Conservation (phyloP, 805 yeast species). For the Cyberlindnera xishuangbannaensis region DNA sequence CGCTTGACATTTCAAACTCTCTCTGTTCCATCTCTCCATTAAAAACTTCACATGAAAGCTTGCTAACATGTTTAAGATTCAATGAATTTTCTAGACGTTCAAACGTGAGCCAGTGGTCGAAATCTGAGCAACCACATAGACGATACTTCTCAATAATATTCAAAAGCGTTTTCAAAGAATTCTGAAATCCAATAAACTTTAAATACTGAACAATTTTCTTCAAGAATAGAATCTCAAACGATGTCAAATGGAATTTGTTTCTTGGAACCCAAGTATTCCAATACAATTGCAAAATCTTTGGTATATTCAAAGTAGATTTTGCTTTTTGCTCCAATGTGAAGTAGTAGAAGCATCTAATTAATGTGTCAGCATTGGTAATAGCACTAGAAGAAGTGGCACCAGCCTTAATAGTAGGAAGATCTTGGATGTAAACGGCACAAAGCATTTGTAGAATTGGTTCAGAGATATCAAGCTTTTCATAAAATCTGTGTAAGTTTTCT, state of each 20-base stretch:
- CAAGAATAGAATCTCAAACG: slow-evolving; percentile 18
- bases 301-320: slow-evolving; percentile 27
- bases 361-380: slow-evolving; percentile 21
- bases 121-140: neutral
- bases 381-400: neutral
- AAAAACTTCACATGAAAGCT: slow-evolving; percentile 4
- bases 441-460: slow-evolving; percentile 22
- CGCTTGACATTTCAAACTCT: slow-evolving; percentile 3
- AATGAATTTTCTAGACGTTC: slow-evolving; percentile 13
- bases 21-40: neutral
- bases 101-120: slow-evolving; percentile 14
- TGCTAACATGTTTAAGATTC: slow-evolving; percentile 7
- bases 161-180: slow-evolving; percentile 10
- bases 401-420: slow-evolving; percentile 15
- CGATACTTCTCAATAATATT: slow-evolving; percentile 11
- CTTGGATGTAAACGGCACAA: slow-evolving; percentile 15
- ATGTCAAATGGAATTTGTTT: slow-evolving; percentile 9
- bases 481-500: slow-evolving; percentile 9
- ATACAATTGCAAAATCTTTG: slow-evolving; percentile 27
- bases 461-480: slow-evolving; percentile 5
- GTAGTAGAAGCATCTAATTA: slow-evolving; percentile 30
- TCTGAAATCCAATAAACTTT: slow-evolving; percentile 17
- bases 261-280: slow-evolving; percentile 27
- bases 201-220: slow-evolving; percentile 16
- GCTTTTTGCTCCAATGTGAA: slow-evolving; percentile 30